Evolutionary conservation across 306 rosid genomes (phyloP).

Genomic region (Dryas octopetala): DNA sequence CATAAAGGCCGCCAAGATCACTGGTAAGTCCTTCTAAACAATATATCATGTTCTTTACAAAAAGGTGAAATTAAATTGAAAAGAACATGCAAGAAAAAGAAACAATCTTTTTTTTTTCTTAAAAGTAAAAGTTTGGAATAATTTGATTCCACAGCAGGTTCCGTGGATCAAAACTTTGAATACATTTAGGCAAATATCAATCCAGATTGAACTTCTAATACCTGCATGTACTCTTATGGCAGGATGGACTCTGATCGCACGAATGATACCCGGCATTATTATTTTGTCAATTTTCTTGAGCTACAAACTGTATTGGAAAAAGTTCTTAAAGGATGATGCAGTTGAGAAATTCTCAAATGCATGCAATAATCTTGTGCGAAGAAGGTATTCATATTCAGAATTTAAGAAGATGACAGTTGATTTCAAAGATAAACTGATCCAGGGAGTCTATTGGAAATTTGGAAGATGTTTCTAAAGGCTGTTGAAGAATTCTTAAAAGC

Average conservation of each 20-base stretch:
- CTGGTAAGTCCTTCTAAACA: background rate
- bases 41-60: background rate
- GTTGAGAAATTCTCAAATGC: background rate
- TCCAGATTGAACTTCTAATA: background rate
- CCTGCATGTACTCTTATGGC: background rate
- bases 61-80: background rate
- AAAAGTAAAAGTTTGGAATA: too few species aligned
- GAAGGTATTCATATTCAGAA: background rate
- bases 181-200: too few species aligned
- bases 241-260: background rate
- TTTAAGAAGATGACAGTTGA: too few species aligned
- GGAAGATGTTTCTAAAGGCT: background rate
- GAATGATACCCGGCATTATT: background rate
- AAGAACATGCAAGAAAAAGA: background rate
- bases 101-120: too few species aligned
- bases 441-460: background rate
- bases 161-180: too few species aligned
- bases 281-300: background rate
- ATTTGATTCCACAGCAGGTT: too few species aligned
- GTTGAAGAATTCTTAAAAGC: background rate
- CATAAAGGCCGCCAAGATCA: background rate
- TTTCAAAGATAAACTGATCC: background rate
- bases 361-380: background rate
- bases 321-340: background rate
- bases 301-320: slow-evolving; percentile 4